Percentiles rank a stretch among this genome's conserved stretches.
phyloP scores from a whole-genome alignment of 305 asterid species.

The Ajuga reptans region DNA sequence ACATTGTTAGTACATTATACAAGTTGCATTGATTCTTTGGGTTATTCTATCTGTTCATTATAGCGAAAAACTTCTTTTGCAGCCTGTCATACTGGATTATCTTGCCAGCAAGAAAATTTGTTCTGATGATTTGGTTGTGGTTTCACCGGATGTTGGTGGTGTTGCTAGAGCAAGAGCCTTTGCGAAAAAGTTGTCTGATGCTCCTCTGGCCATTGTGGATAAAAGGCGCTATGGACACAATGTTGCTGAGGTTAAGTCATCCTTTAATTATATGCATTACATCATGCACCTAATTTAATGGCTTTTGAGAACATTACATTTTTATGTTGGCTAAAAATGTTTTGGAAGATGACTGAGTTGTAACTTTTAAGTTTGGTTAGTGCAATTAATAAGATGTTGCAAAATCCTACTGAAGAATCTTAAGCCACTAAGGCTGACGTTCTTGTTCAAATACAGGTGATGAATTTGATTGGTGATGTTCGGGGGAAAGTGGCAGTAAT shows the following conservation, averaged over 20 bases:
- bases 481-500: constrained; percentile 91
- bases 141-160: constrained; percentile 97
- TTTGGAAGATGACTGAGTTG: constrained; percentile 10
- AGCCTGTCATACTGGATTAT: constrained; percentile 97
- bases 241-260: constrained; percentile 73
- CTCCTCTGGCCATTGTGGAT: constrained; percentile 91
- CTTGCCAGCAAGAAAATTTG: constrained; percentile 89
- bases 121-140: constrained; percentile 85
- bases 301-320: background rate
- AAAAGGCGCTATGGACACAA: constrained; percentile 92
- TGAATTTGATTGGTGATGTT: constrained; percentile 96
- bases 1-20: background rate
- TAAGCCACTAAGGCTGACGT: background rate
- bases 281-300: constrained; percentile 15
- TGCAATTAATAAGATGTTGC: background rate
- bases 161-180: constrained; percentile 95
- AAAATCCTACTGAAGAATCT: constrained; percentile 5
- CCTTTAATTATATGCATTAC: constrained; percentile 15
- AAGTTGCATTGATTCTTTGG: constrained; percentile 7
- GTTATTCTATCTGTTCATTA: background rate
- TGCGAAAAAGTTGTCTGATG: constrained; percentile 91
- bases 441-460: constrained; percentile 52
- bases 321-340: background rate
- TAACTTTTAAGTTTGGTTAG: background rate
- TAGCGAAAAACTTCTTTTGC: constrained; percentile 20